Evolutionary conservation across 2,329 filamentous ascomycete genomes (phyloP).

Genomic region (Fusarium aywerte): DNA sequence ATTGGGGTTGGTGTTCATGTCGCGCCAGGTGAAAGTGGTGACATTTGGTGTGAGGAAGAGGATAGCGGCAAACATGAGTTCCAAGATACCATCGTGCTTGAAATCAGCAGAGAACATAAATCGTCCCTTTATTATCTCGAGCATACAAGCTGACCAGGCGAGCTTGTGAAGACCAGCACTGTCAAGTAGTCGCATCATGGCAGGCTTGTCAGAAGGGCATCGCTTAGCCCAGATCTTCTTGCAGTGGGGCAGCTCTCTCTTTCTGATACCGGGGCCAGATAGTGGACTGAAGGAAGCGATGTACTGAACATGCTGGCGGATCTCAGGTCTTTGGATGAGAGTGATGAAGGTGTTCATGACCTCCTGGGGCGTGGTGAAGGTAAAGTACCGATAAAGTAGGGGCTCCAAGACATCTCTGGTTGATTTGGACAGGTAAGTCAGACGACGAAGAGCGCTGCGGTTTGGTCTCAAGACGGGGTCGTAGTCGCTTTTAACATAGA

Average conservation of each 20-base stretch:
- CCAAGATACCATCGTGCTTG: slow-evolving; percentile 28
- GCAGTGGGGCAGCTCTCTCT: not conserved
- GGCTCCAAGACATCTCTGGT: slow-evolving; percentile 29
- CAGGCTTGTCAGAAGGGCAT: slow-evolving; percentile 14
- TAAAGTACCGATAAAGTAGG: slow-evolving; percentile 32
- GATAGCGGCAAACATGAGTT: slow-evolving; percentile 26
- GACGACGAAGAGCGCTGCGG: not conserved
- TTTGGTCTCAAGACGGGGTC: not conserved
- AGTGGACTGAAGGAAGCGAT: slow-evolving; percentile 13
- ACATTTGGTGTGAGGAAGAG: slow-evolving; percentile 24
- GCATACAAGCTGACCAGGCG: slow-evolving; percentile 22
- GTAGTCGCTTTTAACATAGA: not conserved
- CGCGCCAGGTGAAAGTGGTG: slow-evolving; percentile 25
- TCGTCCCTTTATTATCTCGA: slow-evolving; percentile 11
- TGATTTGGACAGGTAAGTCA: slow-evolving; percentile 30
- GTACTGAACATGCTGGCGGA: slow-evolving; percentile 23
- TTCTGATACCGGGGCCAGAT: not conserved
- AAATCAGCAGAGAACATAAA: slow-evolving; percentile 35
- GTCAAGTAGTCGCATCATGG: slow-evolving; percentile 13
- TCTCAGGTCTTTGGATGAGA: slow-evolving; percentile 20
- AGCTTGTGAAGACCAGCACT: slow-evolving; percentile 12
- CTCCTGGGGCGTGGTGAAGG: slow-evolving; percentile 8
- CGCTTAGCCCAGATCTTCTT: slow-evolving; percentile 14
- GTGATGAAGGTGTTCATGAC: slow-evolving; percentile 28
- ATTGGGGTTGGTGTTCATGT: slow-evolving; percentile 26